These are phyloP conservation scores for Ophiostoma australiae DNA, from an alignment of 2,329 filamentous ascomycete species.

Conservation along the genomic window DNA sequence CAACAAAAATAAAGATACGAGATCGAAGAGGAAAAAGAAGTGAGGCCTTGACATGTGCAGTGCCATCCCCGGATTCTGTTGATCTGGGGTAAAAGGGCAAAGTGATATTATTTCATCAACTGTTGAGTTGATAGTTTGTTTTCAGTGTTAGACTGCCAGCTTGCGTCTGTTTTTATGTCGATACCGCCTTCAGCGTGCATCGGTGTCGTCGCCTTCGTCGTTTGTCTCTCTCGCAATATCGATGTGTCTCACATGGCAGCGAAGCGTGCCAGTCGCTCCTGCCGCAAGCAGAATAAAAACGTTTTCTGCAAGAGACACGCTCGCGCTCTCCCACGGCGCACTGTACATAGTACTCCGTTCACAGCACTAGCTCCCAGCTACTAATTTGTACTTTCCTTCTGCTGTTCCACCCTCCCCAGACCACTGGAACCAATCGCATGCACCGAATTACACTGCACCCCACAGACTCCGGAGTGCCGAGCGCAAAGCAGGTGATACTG, in stretches of 20 bases:
- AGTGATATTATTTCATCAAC: not conserved
- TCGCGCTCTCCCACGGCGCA: not conserved
- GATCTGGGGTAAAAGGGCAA: not conserved
- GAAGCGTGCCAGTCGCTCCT: not conserved
- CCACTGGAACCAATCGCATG: constrained; percentile 17
- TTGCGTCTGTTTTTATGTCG: not conserved
- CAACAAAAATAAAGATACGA: not conserved
- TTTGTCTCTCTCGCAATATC: not conserved
- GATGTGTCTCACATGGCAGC: not conserved
- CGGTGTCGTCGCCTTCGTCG: not conserved
- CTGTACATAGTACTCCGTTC: not conserved
- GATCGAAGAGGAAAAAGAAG: not conserved
- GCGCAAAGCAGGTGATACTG: not conserved
- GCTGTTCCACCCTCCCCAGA: not conserved
- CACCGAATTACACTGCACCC: constrained; percentile 23
- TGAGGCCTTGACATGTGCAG: not conserved
- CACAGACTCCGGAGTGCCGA: constrained; percentile 16
- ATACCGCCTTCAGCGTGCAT: too few species aligned
- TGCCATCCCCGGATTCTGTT: not conserved
- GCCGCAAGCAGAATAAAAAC: not conserved
- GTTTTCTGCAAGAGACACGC: not conserved
- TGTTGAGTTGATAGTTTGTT: not conserved
- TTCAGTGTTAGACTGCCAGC: not conserved
- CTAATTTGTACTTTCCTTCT: not conserved
- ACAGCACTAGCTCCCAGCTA: not conserved